Conservation (phyloP, 2,329 filamentous ascomycete species). For the Pseudopyricularia cyperi region DNA sequence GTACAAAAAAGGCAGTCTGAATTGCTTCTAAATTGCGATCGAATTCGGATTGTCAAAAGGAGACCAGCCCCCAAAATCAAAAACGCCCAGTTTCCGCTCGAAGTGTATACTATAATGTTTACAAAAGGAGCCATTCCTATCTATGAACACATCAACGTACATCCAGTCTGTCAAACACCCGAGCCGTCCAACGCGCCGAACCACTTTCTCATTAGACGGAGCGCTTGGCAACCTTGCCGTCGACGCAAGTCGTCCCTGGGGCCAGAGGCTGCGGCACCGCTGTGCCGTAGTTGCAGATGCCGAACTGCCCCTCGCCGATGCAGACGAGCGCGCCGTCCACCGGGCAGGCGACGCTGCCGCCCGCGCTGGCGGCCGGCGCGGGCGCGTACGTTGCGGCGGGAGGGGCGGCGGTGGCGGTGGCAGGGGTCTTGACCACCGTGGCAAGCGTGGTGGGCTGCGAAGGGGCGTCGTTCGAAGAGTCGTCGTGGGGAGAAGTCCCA, state of each 20-base stretch:
- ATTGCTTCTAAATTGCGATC: no score
- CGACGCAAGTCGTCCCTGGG: conserved; percentile 9
- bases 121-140: no score
- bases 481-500: neutral
- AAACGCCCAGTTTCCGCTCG: no score
- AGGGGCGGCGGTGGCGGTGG: neutral
- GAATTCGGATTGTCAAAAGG: no score
- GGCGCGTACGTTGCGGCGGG: neutral
- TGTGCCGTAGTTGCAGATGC: conserved; percentile 8
- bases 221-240: neutral
- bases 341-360: conserved; percentile 6
- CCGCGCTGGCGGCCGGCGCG: neutral
- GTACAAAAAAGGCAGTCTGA: no score
- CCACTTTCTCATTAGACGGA: neutral
- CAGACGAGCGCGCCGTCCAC: conserved; percentile 9
- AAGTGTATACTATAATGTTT: no score
- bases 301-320: conserved; percentile 8
- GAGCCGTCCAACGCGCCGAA: no score
- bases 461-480: neutral
- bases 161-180: no score
- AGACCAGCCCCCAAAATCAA: no score
- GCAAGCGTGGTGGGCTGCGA: neutral
- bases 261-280: conserved; percentile 9
- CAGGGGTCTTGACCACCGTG: neutral
- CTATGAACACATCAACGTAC: no score